Base-by-base conservation (phyloP, 73 alveolate genomes). In the Paramecium pentaurelia region DNA sequence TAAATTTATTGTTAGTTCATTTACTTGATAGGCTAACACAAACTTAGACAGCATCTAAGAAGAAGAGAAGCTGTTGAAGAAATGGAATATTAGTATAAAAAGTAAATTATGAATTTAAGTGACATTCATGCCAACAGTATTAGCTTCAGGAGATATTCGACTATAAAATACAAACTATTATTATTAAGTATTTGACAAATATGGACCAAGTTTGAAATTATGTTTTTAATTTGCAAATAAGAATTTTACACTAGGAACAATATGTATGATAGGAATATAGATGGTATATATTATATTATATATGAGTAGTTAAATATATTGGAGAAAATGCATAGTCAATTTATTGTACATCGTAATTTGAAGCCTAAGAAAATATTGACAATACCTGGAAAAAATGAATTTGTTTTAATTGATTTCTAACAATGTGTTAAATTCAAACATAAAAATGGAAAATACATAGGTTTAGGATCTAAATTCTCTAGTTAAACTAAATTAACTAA, bases 301-400 rank as follows among this genome's bases (percentile, higher is more conserved):
- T 49, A 49, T 49, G 8, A 2, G 14, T 38, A 88, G 94, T 27
- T 88, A 8, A 68, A 70, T 45, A 28, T 80, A n/a, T 44, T 88
- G 36, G 94, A 88, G 80, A 88, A 88, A 34, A 73, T 88, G 25
- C 94, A 88, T 80, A 34, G 45, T 22, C 44, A 88, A 44, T 77
- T 47, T 32, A 89, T 89, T 8, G 94, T 89, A 11, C 92, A 89
- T 89, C 44, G 86, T 12, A 89, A 73, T 37, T 28, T 89, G n/a
- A 89, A 83, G 20, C 94, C 94, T 25, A 71, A 83, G 77, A 89
- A 89, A 32, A 89, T 89, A 7, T 30, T 89, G 37, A 89, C 92
- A 12, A 40, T 22, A 30, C 28, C 36, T 8, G 71, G 37, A 16
- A 71, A 54, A 20, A 77, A 71, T 40, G 88, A 89, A 32, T 54